Evolutionary conservation across 768 basidiomycete genomes (phyloP), one percentile per base, ranked within the genome.

Genomic region (Royoungia palumana): DNA sequence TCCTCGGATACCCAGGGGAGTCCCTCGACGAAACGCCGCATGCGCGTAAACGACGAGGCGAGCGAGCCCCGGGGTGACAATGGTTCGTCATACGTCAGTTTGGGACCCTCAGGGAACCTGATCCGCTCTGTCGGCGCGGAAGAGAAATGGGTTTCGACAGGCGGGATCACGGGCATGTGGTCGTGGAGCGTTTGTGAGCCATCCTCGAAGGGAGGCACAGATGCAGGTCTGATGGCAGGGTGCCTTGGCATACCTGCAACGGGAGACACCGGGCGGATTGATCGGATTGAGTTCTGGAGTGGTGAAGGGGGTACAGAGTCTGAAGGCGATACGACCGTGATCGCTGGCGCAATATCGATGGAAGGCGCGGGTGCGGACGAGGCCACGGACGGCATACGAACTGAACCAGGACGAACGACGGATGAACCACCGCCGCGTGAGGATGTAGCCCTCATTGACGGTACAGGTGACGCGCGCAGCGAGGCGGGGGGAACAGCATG

Each of bases 1-100:
- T 67, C 63, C 0, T 62, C 55, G 0, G 71, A 63, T 1, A 76
- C 55, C 78, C 78, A 79, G 4, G 78, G 78, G 1, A 79, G 65
- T 0, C 56, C 57, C 4, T 58, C 44, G 9, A 73, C 41, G 42
- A 78, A 70, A 13, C 66, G 60, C 6, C 65, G 60, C 17, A 76
- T 7, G 5, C 72, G 72, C 5, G 64, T 49, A 20, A 74, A 17
- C 63, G 73, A n/a, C 10, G 65, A 65, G 21, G 47, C 25, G 21
- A 41, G 45, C 2, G 53, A 47, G 14, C 48, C 36, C n/a, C 28
- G 32, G 16, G 53, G 45, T 1, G 51, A 35, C 17, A 40, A 30
- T 51, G 35, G 60, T 4, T 42, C 44, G 17, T 37, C 36, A 19
- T 37, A 37, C 4, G 25, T 25, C 3, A 19, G 19, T 12, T 24